These are phyloP conservation scores for Mrakia hoshinonis DNA, from an alignment of 768 basidiomycete genomes.

Conservation along the genomic window DNA sequence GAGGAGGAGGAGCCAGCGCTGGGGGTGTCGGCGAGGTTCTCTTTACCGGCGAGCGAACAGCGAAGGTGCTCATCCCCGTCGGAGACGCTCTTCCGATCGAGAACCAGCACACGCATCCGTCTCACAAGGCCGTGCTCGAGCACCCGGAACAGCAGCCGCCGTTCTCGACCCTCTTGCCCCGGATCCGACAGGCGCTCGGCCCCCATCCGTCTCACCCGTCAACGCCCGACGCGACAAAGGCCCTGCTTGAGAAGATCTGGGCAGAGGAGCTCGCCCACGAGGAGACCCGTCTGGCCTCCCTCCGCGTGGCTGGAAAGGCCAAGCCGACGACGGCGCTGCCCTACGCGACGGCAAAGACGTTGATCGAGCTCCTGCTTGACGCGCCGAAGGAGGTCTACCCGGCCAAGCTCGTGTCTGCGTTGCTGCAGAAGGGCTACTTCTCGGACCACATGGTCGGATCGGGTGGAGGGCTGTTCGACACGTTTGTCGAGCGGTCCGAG, in stretches of 20 bases:
- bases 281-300: slow-evolving; percentile 7
- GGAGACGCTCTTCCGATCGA: background rate
- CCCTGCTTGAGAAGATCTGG: slow-evolving; percentile 16
- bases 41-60: slow-evolving; percentile 23
- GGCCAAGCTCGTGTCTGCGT: background rate
- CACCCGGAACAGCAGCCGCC: slow-evolving; percentile 1
- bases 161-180: slow-evolving; percentile 15
- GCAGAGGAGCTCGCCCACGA: slow-evolving; percentile 6
- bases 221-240: slow-evolving; percentile 5
- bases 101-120: background rate
- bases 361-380: slow-evolving; percentile 10
- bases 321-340: slow-evolving; percentile 1
- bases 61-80: slow-evolving; percentile 22
- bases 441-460: slow-evolving; percentile 15
- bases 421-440: slow-evolving; percentile 6
- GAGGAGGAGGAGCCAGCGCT: background rate
- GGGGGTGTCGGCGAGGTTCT: slow-evolving; percentile 22
- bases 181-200: slow-evolving; percentile 6
- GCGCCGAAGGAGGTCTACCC: slow-evolving; percentile 18
- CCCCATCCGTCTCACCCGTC: background rate
- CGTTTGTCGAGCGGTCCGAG: slow-evolving; percentile 4
- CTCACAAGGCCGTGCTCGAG: background rate
- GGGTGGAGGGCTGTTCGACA: slow-evolving; percentile 3
- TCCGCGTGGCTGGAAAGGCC: background rate
- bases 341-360: slow-evolving; percentile 2